Evolutionary conservation across 768 basidiomycete species (phyloP), one percentile per base, ranked within the genome.

Genomic region (Boletus subparvulus): DNA sequence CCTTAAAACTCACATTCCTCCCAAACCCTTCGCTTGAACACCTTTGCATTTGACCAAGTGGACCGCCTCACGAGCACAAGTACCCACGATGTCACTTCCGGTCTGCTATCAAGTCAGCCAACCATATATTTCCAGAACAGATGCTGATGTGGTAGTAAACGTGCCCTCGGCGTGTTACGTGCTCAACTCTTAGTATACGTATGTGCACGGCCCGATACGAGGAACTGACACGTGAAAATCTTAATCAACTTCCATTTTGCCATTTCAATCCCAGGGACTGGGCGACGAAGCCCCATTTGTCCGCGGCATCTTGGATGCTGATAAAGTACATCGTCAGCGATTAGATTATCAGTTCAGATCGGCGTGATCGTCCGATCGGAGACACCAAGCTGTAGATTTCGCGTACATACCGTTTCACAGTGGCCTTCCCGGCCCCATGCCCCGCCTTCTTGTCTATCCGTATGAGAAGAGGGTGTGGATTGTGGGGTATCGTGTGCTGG

Each of bases 371-470:
- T 26, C 36, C 40, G 46, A 21, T 62, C 26, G 32, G 32, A 30
- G 47, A 24, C 17, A 26, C 3, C 12, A 16, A n/a, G 21, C 21
- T 21, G 8, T 33, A 16, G 11, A 49, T 1, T 30, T 46, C 33
- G 39, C 1, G 26, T 14, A 64, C 69, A 13, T 43, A 83, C 87
- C 82, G 80, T 74, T 87, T 82, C 64, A 82, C 83, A 24, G 86
- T 91, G 14, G 83, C 82, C 73, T 90, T 92, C 8, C 92, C 91
- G 3, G 85, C 85, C 3, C 90, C 91, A 62, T 92, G 90, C 1
- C 90, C 90, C 2, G 87, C 82, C 67, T 90, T 90, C 72, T 84
- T 84, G 65, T 92, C 89, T 28, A 93, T 83, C 21, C 90, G 82
- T 47, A 92, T 74, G 19, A 94, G 76, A 13, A 93, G 75, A 6